Base-by-base conservation (phyloP, 1,139 yeast species). In the Hansenula sp. region DNA sequence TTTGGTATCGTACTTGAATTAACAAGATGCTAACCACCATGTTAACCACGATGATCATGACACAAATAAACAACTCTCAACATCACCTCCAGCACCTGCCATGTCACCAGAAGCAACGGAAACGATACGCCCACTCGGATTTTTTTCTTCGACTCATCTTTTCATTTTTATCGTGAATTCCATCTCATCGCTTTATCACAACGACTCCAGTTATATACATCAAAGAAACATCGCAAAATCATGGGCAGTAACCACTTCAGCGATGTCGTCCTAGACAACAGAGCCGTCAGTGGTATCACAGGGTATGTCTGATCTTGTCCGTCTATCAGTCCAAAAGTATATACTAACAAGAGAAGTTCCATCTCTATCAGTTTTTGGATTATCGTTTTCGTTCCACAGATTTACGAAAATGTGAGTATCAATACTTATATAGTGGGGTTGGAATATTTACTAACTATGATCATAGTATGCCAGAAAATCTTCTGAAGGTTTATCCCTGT, bases 331-430 rank as follows among this genome's bases (percentile, higher is more conserved):
- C n/a, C n/a, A n/a, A n/a, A n/a, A n/a, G n/a, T n/a, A n/a, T n/a
- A n/a, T 28, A 28, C 13, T 15, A 31, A 13, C 21, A 33, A 16
- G 19, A 43, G 49, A 15, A 66, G 74, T 19, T 85, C 96, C 21
- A 88, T 93, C 39, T 91, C 98, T 16, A 77, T 93, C 37, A 96
- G 97, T 17, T 93, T 98, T 63, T 93, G 99, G 99, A 85, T 93
- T 50, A 90, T 93, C 43, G 98, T 93, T 21, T 93, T 93, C 71
- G 95, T 96, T 34, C 99, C 99, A 15, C 99, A 93, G 62, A 84
- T 93, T 38, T 91, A 89, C 63, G 97, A 93, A 61, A 91, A 91
- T 61, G 38, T 35, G 25, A 10, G 38, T 25, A 25, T 33, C 4
- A 4, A 2, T 7, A 11, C 24, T 17, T 13, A 13, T 12, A 3